Evolutionary conservation across 306 rosid species (phyloP), one percentile per base, ranked within the genome.

Genomic region (Clitoria ternatea): DNA sequence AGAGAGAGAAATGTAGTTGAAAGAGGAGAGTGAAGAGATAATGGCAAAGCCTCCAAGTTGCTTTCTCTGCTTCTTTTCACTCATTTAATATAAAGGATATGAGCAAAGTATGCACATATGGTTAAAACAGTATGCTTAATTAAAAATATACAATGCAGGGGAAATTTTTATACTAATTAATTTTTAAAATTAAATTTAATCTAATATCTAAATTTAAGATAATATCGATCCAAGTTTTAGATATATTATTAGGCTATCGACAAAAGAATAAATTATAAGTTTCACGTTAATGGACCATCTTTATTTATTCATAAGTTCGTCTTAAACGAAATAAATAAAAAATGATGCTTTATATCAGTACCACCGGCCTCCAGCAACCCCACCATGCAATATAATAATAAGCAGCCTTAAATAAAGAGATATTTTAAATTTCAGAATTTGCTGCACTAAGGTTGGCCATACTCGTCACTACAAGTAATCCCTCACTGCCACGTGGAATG

Each of bases 1-100:
- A 56, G 86, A 81, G 81, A 80, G 91, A 82, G 81, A 80, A 29
- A 45, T 47, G 43, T 32, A 61, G 73, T 18, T 26, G 70, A 17
- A 43, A 72, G 60, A 40, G 48, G 71, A 45, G 10, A 29, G 43
- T 7, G 15, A 44, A 60, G 57, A 64, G 73, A 75, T 75, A 62
- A 80, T 72, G 82, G 79, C 84, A 79, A 70, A 69, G 62, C 39
- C 48, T 26, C 18, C 86, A 73, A 80, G 85, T 84, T 71, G 93
- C 88, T 71, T 69, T 76, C 75, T 53, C 42, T 49, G 42, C 59
- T 62, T 76, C 75, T 74, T 79, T 84, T 84, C 83, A 69, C 69
- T 48, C 88, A 87, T 76, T 84, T 74, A 87, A 79, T 89, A 77
- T 71, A 76, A 80, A 77, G 78, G 78, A 29, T 39, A 70, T 24